A percentile compares a stretch with the other conserved stretches of the same genome.
These are phyloP conservation scores for Pestalotiopsis sp. DNA, from an alignment of 2,329 filamentous ascomycete species.

Conservation along the genomic window DNA sequence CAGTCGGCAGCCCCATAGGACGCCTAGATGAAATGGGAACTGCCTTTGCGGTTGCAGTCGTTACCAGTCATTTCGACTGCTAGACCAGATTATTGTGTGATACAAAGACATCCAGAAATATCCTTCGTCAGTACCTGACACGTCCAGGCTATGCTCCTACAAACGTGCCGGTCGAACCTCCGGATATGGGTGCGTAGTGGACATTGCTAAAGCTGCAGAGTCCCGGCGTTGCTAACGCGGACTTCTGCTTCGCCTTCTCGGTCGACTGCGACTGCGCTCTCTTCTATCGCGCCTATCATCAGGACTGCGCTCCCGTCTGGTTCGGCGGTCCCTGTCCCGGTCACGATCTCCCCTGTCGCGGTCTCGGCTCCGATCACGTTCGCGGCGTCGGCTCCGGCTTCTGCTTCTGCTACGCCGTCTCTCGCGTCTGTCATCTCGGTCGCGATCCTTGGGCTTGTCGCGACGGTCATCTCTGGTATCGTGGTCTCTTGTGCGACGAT, in stretches of 20 bases:
- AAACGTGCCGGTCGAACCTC: not conserved
- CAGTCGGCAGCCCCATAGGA: no score
- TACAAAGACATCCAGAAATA: no score
- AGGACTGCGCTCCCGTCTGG: slow-evolving; percentile 22
- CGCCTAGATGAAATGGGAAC: no score
- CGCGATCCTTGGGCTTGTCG: slow-evolving; percentile 18
- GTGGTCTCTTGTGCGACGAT: slow-evolving; percentile 21
- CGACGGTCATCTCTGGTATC: slow-evolving; percentile 6
- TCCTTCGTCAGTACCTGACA: no score
- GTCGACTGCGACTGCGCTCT: slow-evolving; percentile 23
- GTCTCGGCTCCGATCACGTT: slow-evolving; percentile 25
- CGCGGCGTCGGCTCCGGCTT: slow-evolving; percentile 33
- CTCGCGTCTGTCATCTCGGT: slow-evolving; percentile 16
- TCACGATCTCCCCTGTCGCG: slow-evolving; percentile 24
- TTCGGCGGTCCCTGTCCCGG: slow-evolving; percentile 20
- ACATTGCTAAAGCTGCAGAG: not conserved
- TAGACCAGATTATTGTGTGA: no score
- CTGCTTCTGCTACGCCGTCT: slow-evolving; percentile 26
- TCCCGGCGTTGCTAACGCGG: slow-evolving; percentile 22
- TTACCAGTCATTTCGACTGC: no score
- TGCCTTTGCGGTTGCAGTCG: no score
- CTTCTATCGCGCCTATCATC: slow-evolving; percentile 34
- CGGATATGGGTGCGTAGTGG: not conserved
- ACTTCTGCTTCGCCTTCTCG: slow-evolving; percentile 24
- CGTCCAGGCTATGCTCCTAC: not conserved